A percentile compares a stretch with the other conserved stretches of the same genome.
Conservation (phyloP, 345 rosid species). For the Hibiscus syriacus region DNA sequence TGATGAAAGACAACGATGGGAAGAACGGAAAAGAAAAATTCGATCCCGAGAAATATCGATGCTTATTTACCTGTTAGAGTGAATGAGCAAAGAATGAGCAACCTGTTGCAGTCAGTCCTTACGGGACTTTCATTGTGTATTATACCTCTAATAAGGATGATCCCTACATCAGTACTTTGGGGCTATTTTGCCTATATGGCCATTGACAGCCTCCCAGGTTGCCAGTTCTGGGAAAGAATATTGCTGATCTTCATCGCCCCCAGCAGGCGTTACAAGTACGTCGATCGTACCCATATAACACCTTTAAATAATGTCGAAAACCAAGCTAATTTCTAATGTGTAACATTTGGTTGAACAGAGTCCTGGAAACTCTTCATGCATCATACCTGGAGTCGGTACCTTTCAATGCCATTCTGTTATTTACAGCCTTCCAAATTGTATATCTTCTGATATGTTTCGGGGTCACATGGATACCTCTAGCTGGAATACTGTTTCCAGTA, state of each 20-base stretch:
- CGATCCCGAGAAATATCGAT: constrained; percentile 69
- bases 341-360: constrained; percentile 33
- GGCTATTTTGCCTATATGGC: constrained; percentile 93
- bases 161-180: constrained; percentile 84
- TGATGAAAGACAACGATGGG: constrained; percentile 53
- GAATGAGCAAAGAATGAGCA: constrained; percentile 75
- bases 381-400: constrained; percentile 72
- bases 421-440: constrained; percentile 60
- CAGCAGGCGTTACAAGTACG: constrained; percentile 63
- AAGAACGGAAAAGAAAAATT: constrained; percentile 36
- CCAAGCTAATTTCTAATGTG: not conserved
- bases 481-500: constrained; percentile 65
- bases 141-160: constrained; percentile 53
- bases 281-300: not conserved
- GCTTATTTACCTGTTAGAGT: constrained; percentile 70
- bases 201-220: constrained; percentile 81
- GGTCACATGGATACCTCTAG: constrained; percentile 77
- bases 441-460: constrained; percentile 62
- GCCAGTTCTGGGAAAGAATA: constrained; percentile 82
- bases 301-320: not conserved
- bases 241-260: constrained; percentile 67
- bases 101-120: constrained; percentile 66
- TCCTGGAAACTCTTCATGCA: constrained; percentile 66
- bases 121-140: constrained; percentile 47
- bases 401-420: constrained; percentile 42